phyloP scores from a whole-genome alignment of 345 rosid genomes.

The Erysimum cheiranthoides region DNA sequence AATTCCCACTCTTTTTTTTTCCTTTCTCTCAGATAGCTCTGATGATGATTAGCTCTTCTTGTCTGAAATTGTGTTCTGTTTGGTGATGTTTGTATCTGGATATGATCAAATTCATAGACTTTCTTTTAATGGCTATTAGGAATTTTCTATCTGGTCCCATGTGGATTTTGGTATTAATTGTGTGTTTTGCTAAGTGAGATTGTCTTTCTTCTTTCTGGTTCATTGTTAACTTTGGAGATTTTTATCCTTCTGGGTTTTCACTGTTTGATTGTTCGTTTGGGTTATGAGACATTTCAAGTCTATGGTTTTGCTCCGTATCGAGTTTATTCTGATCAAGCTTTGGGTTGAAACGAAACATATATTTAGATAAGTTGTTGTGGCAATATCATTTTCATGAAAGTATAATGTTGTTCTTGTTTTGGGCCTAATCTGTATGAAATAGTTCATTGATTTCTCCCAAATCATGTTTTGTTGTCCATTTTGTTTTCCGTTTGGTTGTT shows the following conservation, averaged over 20 bases:
- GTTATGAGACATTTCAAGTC: constrained; percentile 16
- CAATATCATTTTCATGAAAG: not conserved
- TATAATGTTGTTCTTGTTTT: not conserved
- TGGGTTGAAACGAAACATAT: not conserved
- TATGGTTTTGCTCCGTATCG: constrained; percentile 1
- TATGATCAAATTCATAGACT: constrained; percentile 17
- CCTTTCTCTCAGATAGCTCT: not conserved
- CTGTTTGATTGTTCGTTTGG: constrained; percentile 25
- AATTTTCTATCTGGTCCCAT: not conserved
- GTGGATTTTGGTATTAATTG: not conserved
- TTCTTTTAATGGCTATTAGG: not conserved
- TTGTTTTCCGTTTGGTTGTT: not conserved
- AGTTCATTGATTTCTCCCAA: not conserved
- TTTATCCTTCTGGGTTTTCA: not conserved
- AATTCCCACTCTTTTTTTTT: constrained; percentile 16
- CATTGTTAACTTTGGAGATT: not conserved
- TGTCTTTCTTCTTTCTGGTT: not conserved
- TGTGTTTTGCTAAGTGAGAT: not conserved
- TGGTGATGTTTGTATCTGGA: constrained; percentile 28
- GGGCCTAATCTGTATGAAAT: not conserved
- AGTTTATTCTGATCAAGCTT: constrained; percentile 6
- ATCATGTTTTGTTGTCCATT: not conserved
- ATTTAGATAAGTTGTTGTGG: constrained; percentile 8
- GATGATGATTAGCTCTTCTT: not conserved
- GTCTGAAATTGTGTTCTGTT: constrained; percentile 18